phyloP scores from a whole-genome alignment of 2,329 filamentous ascomycete genomes.

The Trichoderma brevicompactum region DNA sequence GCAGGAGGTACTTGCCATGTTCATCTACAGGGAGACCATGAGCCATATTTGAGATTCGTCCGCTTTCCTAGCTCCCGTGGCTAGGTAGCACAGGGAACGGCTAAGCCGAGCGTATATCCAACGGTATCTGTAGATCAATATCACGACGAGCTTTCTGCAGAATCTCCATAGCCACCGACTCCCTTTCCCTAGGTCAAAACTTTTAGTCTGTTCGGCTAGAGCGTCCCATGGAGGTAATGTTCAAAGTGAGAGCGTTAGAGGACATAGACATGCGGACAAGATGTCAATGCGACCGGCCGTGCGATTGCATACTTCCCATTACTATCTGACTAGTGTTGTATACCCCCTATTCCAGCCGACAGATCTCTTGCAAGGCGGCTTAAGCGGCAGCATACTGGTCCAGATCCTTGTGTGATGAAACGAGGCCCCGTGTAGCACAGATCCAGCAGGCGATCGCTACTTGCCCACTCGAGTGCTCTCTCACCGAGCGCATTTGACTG shows the following conservation, averaged over 20 bases:
- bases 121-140: background rate
- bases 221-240: background rate
- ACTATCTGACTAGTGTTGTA: background rate
- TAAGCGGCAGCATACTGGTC: conserved; percentile 13
- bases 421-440: conserved; percentile 39
- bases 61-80: conserved; percentile 14
- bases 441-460: conserved; percentile 38
- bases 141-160: background rate
- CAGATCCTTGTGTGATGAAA: conserved; percentile 26
- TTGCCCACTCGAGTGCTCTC: conserved; percentile 16
- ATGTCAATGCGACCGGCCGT: background rate
- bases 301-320: background rate
- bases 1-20: background rate
- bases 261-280: background rate
- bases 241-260: background rate
- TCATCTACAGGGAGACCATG: background rate
- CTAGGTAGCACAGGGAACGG: conserved; percentile 11
- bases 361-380: conserved; percentile 15
- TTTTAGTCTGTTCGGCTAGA: background rate
- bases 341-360: conserved; percentile 7
- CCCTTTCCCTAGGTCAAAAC: background rate
- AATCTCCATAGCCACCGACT: background rate
- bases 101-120: conserved; percentile 15
- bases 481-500: conserved; percentile 5
- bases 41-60: conserved; percentile 4